Base-by-base conservation (phyloP, 192 early-diverging fungal species). In the Backusella circina region DNA sequence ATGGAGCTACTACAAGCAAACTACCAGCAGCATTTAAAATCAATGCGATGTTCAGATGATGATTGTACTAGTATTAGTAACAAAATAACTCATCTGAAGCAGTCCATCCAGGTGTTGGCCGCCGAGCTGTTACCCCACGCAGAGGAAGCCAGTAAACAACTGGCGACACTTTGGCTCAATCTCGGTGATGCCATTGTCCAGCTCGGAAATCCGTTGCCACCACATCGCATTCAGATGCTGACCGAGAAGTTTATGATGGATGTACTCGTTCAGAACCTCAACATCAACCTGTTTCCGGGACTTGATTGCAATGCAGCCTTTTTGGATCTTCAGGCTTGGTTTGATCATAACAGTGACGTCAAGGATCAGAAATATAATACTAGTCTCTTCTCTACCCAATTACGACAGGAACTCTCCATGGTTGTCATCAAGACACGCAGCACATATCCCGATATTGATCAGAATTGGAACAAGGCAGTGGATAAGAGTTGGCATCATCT, bases 211-310 rank as follows among this genome's bases (percentile, higher is more conserved):
- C 77, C 83, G 54, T 72, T 81, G 51, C 54, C 84, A 61, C 12
- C 75, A 2, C 39, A 85, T 31, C 80, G 80, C 10, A 77, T 86
- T 31, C 81, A 79, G 41, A 87, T 87, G 84, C 75, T 85, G 54
- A 72, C 84, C 32, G 82, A 87, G 70, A 87, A 87, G 61, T 87
- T 80, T 54, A 85, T 87, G 67, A 85, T 87, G 84, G 86, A 87
- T 65, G 78, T 78, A 8, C 67, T 87, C 33, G 73, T 87, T 16
- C 77, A 85, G 23, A 80, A 85, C 32, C 76, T 87, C 28, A 85
- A 85, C 70, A 73, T 72, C 5, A 84, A 80, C 6, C 73, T 85
- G 18, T 83, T 85, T 67, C 82, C 82, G 28, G 83, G 79, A 31
- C 28, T 78, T 70, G 37, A 21, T 31, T 70, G 69, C 54, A 82